Conservation (phyloP, 2,329 filamentous ascomycete species). For the Talaromyces marneffei region DNA sequence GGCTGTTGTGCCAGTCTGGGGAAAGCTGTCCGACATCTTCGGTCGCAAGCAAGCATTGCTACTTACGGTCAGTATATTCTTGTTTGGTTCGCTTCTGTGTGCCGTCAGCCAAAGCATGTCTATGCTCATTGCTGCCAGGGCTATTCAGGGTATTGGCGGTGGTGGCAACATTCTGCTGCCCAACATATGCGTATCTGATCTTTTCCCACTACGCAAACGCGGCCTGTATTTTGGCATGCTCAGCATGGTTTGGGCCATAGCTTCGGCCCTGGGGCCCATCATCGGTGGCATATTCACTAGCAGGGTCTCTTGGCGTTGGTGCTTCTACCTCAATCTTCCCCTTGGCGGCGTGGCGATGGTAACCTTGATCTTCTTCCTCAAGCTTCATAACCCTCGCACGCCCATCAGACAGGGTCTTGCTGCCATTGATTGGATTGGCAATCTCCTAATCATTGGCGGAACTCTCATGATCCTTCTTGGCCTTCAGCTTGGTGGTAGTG, state of each 20-base stretch:
- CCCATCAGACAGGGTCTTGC: slow-evolving; percentile 49
- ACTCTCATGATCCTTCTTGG: slow-evolving; percentile 47
- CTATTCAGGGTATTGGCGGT: slow-evolving; percentile 2
- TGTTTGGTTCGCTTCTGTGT: background rate
- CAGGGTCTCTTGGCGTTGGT: slow-evolving; percentile 56
- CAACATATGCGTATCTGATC: slow-evolving; percentile 26
- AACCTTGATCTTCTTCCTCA: slow-evolving; percentile 52
- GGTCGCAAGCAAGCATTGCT: slow-evolving; percentile 2
- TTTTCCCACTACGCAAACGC: slow-evolving; percentile 42
- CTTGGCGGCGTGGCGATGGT: slow-evolving; percentile 45
- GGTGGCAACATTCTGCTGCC: background rate
- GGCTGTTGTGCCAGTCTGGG: slow-evolving; percentile 25
- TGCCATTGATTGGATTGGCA: slow-evolving; percentile 49
- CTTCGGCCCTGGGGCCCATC: slow-evolving; percentile 53
- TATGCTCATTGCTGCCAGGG: background rate
- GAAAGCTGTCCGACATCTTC: background rate
- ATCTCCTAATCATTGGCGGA: slow-evolving; percentile 40
- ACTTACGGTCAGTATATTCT: background rate
- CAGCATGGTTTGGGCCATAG: slow-evolving; percentile 45
- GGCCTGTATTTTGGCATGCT: slow-evolving; percentile 43
- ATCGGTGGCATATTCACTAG: slow-evolving; percentile 57
- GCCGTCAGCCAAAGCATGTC: background rate
- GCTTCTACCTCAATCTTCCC: slow-evolving; percentile 40
- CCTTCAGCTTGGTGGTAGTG: slow-evolving; percentile 56
- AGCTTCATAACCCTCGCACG: slow-evolving; percentile 49